Evolutionary conservation across 2,329 filamentous ascomycete species (phyloP).

Genomic region (Escovopsis weberi): DNA sequence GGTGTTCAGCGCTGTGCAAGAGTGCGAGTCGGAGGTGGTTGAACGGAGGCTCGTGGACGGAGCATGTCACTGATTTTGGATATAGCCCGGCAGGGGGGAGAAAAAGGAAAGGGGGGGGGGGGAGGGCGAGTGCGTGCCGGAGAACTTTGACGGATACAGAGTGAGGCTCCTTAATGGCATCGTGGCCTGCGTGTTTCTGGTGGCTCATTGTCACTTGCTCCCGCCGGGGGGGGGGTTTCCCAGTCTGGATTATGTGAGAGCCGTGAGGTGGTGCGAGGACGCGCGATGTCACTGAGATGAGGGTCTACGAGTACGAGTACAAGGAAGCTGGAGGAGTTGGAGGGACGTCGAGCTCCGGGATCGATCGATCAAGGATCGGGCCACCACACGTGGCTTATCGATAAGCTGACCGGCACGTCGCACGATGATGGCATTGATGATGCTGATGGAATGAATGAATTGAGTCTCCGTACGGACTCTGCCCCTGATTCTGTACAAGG

Average conservation of each 20-base stretch:
- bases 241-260: neutral
- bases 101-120: too few species aligned
- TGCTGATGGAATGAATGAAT: neutral
- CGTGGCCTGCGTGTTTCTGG: conserved; percentile 41
- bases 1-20: too few species aligned
- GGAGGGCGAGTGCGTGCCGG: conserved; percentile 28
- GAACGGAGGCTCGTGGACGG: neutral
- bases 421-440: neutral
- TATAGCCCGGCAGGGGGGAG: neutral
- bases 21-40: neutral
- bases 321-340: neutral
- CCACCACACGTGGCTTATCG: neutral
- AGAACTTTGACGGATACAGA: conserved; percentile 66
- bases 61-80: neutral
- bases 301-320: too few species aligned
- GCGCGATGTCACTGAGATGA: neutral
- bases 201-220: conserved; percentile 33
- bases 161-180: conserved; percentile 58
- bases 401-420: neutral
- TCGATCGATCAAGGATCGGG: neutral
- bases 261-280: neutral
- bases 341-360: neutral
- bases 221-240: neutral
- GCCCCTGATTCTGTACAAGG: too few species aligned
- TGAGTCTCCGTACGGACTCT: neutral